These are phyloP conservation scores for Mariannaea sp. DNA, from an alignment of 2,329 filamentous ascomycete genomes.

Conservation along the genomic window DNA sequence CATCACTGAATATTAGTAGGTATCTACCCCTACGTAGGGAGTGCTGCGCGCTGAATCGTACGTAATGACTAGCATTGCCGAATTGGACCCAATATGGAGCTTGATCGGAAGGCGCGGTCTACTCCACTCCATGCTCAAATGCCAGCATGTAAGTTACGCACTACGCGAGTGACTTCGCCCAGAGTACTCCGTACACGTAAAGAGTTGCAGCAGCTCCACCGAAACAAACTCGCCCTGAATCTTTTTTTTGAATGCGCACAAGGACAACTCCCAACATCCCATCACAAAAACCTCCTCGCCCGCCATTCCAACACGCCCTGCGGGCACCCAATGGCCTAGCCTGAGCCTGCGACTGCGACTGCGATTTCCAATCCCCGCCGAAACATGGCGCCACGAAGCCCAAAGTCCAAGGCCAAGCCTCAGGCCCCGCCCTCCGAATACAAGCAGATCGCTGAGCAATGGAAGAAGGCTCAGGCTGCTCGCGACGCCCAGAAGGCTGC, in stretches of 20 bases:
- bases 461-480: slow-evolving; percentile 56
- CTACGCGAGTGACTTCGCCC: too few relatives aligned
- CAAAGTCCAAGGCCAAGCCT: slow-evolving; percentile 35
- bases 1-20: too few relatives aligned
- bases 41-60: too few relatives aligned
- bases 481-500: slow-evolving; percentile 51
- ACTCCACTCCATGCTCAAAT: slow-evolving; percentile 3
- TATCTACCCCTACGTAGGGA: too few relatives aligned
- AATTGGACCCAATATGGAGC: slow-evolving; percentile 3
- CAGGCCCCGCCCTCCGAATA: slow-evolving; percentile 48
- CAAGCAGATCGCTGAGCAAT: slow-evolving; percentile 58
- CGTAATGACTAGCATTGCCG: too few relatives aligned
- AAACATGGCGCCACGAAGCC: slow-evolving; percentile 38
- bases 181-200: too few relatives aligned
- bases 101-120: slow-evolving; percentile 12
- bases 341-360: slow-evolving; percentile 21
- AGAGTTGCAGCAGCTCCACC: slow-evolving; percentile 36
- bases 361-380: slow-evolving; percentile 14
- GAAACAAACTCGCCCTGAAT: slow-evolving; percentile 27
- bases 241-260: slow-evolving; percentile 19
- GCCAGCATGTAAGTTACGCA: not conserved
- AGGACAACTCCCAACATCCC: slow-evolving; percentile 26
- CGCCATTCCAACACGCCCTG: slow-evolving; percentile 14
- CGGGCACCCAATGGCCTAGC: slow-evolving; percentile 37
- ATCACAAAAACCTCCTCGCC: slow-evolving; percentile 13